These are phyloP conservation scores for Aureobasidium sp. DNA, from an alignment of 2,329 filamentous ascomycete species.

Conservation along the genomic window DNA sequence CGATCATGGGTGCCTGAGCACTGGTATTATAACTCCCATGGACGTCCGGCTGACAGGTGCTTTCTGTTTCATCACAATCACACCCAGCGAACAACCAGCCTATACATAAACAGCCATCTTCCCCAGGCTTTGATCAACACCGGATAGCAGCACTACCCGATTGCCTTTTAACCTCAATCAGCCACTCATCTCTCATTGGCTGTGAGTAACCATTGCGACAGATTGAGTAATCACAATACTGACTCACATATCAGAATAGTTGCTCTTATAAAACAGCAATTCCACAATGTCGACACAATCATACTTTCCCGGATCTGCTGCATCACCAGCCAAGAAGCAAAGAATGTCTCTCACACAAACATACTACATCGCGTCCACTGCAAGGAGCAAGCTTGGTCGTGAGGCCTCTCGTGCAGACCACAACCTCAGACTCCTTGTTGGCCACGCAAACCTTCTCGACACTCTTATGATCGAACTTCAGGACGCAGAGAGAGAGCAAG, in stretches of 20 bases:
- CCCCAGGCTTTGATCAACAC: conserved; percentile 3
- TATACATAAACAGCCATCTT: conserved; percentile 1
- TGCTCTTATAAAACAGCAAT: conserved; percentile 33
- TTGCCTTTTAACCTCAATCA: not conserved
- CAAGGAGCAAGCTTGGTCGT: conserved; percentile 87
- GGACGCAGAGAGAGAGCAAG: conserved; percentile 90
- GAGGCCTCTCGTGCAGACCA: conserved; percentile 89
- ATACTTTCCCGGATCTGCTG: conserved; percentile 38
- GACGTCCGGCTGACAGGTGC: conserved; percentile 9
- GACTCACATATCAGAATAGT: conserved; percentile 15
- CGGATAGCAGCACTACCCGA: not conserved
- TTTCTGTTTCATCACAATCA: conserved; percentile 14
- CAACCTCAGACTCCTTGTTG: conserved; percentile 89
- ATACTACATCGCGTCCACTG: conserved; percentile 96
- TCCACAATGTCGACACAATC: conserved; percentile 36
- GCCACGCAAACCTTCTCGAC: conserved; percentile 97
- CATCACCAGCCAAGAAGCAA: conserved; percentile 52
- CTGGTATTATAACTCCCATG: conserved; percentile 10
- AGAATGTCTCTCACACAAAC: conserved; percentile 98
- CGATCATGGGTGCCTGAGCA: conserved; percentile 14
- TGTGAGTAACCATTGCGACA: conserved; percentile 10
- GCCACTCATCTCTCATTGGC: conserved; percentile 12
- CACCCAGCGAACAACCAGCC: conserved; percentile 8
- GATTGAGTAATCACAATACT: conserved; percentile 15
- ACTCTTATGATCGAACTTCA: conserved; percentile 85